Evolutionary conservation across 129 eudicot genomes (phyloP), one percentile per base, ranked within the genome.

Genomic region (Mikania micrantha): DNA sequence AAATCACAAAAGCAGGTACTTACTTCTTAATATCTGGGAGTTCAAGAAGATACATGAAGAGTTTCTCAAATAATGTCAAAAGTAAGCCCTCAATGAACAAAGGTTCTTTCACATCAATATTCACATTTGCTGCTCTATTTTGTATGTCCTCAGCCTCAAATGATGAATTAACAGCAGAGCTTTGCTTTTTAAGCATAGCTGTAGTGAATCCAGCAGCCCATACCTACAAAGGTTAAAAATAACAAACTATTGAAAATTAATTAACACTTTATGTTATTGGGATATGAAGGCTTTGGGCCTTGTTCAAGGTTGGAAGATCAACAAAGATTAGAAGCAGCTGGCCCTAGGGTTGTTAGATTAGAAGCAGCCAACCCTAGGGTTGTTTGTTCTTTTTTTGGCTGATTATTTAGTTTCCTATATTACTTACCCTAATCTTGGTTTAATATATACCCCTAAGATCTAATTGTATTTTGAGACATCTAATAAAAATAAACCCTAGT

Each of bases 131-230:
- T 5, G 7, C 31, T 19, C 63, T 72, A 41, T 35, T 70, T 71
- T 67, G 77, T 60, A 60, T n/a, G 74, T 65, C 82, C 70, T 32
- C 72, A 16, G 78, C 40, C 36, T 80, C 85, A 19, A 49, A 61
- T 17, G 81, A 80, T 56, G 95, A 57, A 40, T 81, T 73, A 70
- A 85, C 81, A 16, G 83, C 79, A 40, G 96, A 80, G 61, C 87
- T 88, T 61, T 82, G 83, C 59, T 88, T 93, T 82, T 88, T 80
- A 58, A 93, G 79, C 77, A 93, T 24, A 16, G 98, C 98, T 22
- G 98, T 75, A 62, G 86, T 66, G 54, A 93, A 93, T 60, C 98
- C 98, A 78, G 95, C 96, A 27, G 98, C 95, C 91, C 91, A 93
- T 13, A 92, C 95, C 98, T 88, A 56, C 66, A 64, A 71, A 54